Evolutionary conservation across 2,329 filamentous ascomycete genomes (phyloP).

Genomic region (Fusarium sp.): DNA sequence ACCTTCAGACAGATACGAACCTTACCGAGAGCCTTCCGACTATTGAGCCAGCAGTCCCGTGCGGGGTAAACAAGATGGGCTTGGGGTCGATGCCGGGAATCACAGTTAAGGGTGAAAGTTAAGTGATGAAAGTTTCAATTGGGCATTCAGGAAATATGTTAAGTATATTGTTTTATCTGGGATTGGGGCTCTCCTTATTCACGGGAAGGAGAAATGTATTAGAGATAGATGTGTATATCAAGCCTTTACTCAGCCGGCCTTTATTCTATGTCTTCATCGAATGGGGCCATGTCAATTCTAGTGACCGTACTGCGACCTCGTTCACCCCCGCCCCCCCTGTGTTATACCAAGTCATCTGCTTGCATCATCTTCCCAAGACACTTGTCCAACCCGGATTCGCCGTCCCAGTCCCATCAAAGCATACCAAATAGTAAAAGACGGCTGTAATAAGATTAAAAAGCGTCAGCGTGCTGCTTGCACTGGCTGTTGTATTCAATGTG

Average conservation of each 20-base stretch:
- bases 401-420: slow-evolving; percentile 15
- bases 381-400: slow-evolving; percentile 12
- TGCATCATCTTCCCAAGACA: background rate
- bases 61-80: no score
- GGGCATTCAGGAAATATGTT: no score
- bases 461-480: background rate
- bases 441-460: slow-evolving; percentile 16
- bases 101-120: accelerated
- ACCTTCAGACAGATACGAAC: background rate
- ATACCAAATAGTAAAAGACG: slow-evolving; percentile 10
- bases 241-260: accelerated
- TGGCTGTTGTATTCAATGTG: background rate
- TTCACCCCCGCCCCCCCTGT: background rate
- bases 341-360: background rate
- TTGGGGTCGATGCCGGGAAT: no score
- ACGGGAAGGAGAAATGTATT: background rate
- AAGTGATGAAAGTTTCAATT: background rate
- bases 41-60: accelerated
- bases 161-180: background rate
- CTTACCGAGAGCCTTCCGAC: background rate
- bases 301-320: background rate
- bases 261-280: no score
- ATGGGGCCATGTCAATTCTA: background rate
- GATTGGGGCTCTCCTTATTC: background rate
- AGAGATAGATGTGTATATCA: background rate